phyloP scores from a whole-genome alignment of 108 stramenopile genomes.

The Schizochytrium sp. region DNA sequence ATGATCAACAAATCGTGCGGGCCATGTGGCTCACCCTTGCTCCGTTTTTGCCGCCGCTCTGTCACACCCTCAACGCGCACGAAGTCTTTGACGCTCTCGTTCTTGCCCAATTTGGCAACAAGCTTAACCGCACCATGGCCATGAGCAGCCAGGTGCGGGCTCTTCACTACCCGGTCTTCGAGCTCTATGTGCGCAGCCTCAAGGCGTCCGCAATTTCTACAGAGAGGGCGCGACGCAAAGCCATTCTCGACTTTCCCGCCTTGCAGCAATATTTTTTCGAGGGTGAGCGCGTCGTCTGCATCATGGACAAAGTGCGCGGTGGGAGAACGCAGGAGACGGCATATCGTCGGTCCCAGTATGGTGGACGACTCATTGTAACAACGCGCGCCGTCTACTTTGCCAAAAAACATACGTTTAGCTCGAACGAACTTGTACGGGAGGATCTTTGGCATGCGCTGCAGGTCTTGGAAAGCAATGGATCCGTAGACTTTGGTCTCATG shows the following conservation, averaged over 20 bases:
- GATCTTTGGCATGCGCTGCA: neutral
- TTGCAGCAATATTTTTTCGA: neutral
- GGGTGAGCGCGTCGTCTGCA: neutral
- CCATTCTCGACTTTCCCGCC: neutral
- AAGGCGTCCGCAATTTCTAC: neutral
- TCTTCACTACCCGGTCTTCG: neutral
- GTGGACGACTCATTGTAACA: neutral
- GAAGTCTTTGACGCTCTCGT: neutral
- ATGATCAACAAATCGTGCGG: neutral
- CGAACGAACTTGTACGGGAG: neutral
- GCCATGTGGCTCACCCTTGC: neutral
- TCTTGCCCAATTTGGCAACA: neutral
- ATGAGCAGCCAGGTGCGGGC: constrained; percentile 7
- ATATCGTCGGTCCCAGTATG: neutral
- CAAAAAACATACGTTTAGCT: neutral
- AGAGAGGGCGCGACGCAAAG: neutral
- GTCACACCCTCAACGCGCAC: constrained; percentile 7
- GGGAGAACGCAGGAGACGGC: neutral
- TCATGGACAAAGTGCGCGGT: constrained; percentile 9
- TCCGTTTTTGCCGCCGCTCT: neutral
- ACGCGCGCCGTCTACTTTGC: neutral
- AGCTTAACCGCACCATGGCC: neutral
- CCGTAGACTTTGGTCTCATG: constrained; percentile 6
- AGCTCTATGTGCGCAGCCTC: neutral
- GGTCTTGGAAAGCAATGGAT: constrained; percentile 8